Percentiles rank a stretch among this genome's conserved stretches.
Evolutionary conservation across 2,329 filamentous ascomycete species (phyloP).

Genomic region (Alternaria consortialis): DNA sequence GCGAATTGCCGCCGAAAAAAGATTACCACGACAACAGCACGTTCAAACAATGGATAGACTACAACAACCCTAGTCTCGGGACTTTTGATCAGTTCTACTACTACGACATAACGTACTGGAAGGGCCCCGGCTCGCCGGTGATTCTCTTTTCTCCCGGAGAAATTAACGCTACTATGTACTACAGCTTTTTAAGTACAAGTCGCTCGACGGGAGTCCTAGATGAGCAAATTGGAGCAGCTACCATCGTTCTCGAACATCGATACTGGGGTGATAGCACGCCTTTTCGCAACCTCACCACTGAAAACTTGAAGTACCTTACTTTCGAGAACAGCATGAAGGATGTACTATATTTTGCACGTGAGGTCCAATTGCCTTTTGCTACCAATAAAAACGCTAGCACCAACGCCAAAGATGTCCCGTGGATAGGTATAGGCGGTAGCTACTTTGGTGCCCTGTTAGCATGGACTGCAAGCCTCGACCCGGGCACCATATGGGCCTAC

Average conservation of each 20-base stretch:
- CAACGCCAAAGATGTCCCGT: neutral
- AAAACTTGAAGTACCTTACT: slow-evolving; percentile 1
- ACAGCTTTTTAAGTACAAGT: neutral
- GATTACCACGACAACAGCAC: slow-evolving; percentile 1
- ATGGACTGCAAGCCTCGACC: neutral
- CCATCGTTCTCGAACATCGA: neutral
- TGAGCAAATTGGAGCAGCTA: neutral
- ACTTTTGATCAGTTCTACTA: slow-evolving; percentile 1
- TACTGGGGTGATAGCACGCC: neutral
- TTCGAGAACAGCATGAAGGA: slow-evolving; percentile 3
- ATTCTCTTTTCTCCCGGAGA: neutral
- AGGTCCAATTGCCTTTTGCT: neutral
- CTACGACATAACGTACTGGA: slow-evolving; percentile 5
- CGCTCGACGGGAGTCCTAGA: neutral
- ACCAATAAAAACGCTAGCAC: neutral
- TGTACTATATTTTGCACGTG: neutral
- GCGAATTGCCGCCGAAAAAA: neutral
- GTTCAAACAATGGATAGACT: slow-evolving; percentile 1
- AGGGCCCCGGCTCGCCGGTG: neutral
- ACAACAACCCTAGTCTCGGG: neutral
- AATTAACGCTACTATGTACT: neutral
- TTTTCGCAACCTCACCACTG: neutral
- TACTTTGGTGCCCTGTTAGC: neutral
- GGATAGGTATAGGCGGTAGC: neutral
- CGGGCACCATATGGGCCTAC: neutral